Evolutionary conservation across 2,329 filamentous ascomycete species (phyloP), one percentile per base, ranked within the genome.

Genomic region (Ophiocordyceps sinensis): DNA sequence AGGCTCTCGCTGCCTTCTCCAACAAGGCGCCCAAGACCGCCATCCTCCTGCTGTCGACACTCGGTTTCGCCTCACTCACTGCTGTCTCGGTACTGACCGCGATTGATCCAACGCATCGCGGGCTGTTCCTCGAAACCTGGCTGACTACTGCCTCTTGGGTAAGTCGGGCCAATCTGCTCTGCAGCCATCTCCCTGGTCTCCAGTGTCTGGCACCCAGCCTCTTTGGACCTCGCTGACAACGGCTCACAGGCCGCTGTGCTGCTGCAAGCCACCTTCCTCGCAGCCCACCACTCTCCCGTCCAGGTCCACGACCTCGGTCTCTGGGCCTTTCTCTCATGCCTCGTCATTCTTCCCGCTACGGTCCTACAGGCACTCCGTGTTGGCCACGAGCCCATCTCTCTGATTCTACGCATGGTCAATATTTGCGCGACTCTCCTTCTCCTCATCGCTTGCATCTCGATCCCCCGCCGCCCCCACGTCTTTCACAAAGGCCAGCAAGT

Each of bases 401-500:
- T 79, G 13, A 66, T 55, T 36, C 52, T 63, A 23, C 60, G 75
- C 29, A 53, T 66, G 1, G 56, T 61, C 3, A 72, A 77, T 43
- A 52, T 75, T 17, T 57, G 54, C 9, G 53, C 64, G 11, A 56
- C 63, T 13, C 28, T 75, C n/a, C 51, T 59, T n/a, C 58, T 75
- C 15, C 58, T 62, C 13, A 47, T 72, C 36, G 59, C 65, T 14
- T 70, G 70, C 47, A 46, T 80, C 12, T 66, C 69, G 1, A 62
- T 86, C 13, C 80, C 79, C 4, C 71, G 83, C 36, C 70, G 83
- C 11, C 83, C 83, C 4, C 67, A 78, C 41, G 76, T 87, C 15
- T 84, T 68, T 51, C 64, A 69, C 50, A 46, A 77, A 32, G 76
- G 67, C 23, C 63, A 67, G 37, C 54, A 66, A 4, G 78, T 89